Evolutionary conservation across 176 grass and related monocot species (phyloP).

Genomic region (Panicum miliaceum): DNA sequence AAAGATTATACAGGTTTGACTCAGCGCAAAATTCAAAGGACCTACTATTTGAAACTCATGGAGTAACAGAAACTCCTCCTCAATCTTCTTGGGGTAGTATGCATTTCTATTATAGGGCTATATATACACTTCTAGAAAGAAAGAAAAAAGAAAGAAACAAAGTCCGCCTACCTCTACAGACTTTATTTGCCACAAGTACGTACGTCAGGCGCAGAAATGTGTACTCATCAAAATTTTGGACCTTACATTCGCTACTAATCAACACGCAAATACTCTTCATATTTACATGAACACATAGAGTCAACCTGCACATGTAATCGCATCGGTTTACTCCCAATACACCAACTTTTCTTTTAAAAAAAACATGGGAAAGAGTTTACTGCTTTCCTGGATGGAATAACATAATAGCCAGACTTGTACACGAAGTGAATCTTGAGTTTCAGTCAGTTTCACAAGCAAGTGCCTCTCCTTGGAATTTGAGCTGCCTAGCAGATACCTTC

Average conservation of each 20-base stretch:
- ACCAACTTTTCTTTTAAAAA: background rate
- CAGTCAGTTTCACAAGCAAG: slow-evolving; percentile 13
- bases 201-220: background rate
- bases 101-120: background rate
- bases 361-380: background rate
- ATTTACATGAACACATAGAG: background rate
- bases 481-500: background rate
- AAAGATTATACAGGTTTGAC: too few species aligned
- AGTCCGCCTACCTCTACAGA: background rate
- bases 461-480: background rate
- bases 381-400: background rate
- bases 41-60: too few species aligned
- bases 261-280: background rate
- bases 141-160: background rate
- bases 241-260: background rate
- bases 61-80: background rate
- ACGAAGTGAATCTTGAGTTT: slow-evolving; percentile 12
- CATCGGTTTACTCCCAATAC: background rate
- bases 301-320: background rate
- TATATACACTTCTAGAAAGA: background rate
- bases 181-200: background rate
- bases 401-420: background rate
- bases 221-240: background rate
- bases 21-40: too few species aligned
- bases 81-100: background rate